These are phyloP conservation scores for Apiospora marii DNA, from an alignment of 2,329 filamentous ascomycete genomes.

Conservation along the genomic window DNA sequence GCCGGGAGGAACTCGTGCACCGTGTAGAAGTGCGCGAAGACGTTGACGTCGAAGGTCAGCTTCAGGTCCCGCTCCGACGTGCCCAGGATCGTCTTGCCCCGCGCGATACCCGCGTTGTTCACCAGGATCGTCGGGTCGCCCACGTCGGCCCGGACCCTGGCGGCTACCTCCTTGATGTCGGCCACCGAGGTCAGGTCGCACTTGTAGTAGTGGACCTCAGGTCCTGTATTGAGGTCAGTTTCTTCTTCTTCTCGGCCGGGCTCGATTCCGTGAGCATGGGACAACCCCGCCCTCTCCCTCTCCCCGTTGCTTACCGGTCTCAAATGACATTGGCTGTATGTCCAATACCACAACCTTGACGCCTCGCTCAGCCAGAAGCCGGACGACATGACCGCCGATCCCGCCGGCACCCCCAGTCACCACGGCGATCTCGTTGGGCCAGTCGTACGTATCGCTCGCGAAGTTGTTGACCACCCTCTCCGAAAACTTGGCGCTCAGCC, in stretches of 20 bases:
- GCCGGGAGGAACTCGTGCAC: constrained; percentile 59
- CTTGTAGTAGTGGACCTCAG: constrained; percentile 71
- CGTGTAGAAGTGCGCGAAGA: constrained; percentile 57
- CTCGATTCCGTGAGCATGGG: neutral
- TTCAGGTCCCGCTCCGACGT: constrained; percentile 51
- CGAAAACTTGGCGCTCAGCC: constrained; percentile 60
- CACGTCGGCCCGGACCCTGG: constrained; percentile 48
- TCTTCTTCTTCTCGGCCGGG: neutral
- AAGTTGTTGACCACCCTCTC: constrained; percentile 58
- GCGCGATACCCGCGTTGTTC: constrained; percentile 51
- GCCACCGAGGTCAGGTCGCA: constrained; percentile 72
- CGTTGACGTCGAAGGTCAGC: constrained; percentile 60
- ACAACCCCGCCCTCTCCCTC: neutral
- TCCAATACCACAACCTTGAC: constrained; percentile 78
- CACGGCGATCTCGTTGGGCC: constrained; percentile 74
- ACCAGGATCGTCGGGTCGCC: constrained; percentile 47
- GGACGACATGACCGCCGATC: constrained; percentile 73
- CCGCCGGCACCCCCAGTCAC: constrained; percentile 79
- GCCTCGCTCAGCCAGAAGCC: constrained; percentile 68
- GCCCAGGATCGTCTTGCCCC: constrained; percentile 55
- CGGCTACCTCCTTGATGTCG: constrained; percentile 52
- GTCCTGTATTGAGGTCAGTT: constrained; percentile 44
- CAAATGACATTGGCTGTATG: constrained; percentile 57
- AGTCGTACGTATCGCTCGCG: constrained; percentile 64
- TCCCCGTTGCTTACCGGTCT: constrained; percentile 33